A percentile compares a stretch with the other conserved stretches of the same genome.
Evolutionary conservation across 208 protist species (phyloP).

Genomic region (Histomonas meleagridis): DNA sequence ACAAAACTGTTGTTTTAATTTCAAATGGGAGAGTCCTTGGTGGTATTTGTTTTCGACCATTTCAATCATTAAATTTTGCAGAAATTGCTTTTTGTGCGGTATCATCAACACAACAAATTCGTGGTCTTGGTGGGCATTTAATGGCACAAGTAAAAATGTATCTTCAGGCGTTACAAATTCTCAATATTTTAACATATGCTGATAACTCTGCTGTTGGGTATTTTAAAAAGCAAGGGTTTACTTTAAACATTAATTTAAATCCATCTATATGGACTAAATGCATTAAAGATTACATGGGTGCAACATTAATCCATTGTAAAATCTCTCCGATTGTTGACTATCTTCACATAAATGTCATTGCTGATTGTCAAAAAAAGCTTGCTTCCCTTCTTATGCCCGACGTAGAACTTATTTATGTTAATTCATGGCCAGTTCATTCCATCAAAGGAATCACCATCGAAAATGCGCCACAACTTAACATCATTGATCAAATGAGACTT

Average conservation of each 20-base stretch:
- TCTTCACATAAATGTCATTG: conserved; percentile 51
- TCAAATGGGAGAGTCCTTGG: conserved; percentile 44
- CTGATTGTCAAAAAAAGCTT: conserved; percentile 50
- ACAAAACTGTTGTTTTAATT: neutral
- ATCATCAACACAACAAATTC: conserved; percentile 58
- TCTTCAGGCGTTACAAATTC: conserved; percentile 50
- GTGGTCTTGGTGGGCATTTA: conserved; percentile 58
- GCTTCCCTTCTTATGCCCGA: neutral
- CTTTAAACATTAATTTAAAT: conserved; percentile 21
- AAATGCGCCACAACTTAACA: neutral
- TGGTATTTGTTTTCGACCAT: conserved; percentile 65
- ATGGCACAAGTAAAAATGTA: conserved; percentile 64
- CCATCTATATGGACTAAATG: conserved; percentile 60
- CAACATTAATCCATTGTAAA: conserved; percentile 64
- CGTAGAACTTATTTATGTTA: neutral
- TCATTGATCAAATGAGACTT: neutral
- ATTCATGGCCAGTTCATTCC: neutral
- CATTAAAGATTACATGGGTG: conserved; percentile 74
- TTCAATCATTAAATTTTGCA: conserved; percentile 57
- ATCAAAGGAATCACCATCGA: conserved; percentile 6
- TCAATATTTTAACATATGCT: conserved; percentile 69
- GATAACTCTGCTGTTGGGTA: conserved; percentile 73
- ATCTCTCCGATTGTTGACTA: conserved; percentile 60
- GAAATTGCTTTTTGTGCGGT: conserved; percentile 74
- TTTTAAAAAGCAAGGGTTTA: conserved; percentile 66